Percentiles rank a stretch among this genome's conserved stretches.
phyloP scores from a whole-genome alignment of 78 protist species.

The Neovahlkampfia damariscottae region DNA sequence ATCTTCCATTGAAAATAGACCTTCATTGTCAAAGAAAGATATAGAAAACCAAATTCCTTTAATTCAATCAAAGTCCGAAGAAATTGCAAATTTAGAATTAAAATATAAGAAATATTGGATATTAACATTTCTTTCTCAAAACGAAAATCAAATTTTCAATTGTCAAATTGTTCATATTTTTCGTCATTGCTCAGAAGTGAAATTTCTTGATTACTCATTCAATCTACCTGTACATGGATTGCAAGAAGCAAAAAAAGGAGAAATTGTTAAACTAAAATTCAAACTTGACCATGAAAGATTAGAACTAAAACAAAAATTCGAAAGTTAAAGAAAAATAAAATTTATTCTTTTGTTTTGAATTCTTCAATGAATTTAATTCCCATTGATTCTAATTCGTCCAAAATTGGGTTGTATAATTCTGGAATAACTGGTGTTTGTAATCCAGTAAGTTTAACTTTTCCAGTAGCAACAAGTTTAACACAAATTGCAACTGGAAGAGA shows the following conservation, averaged over 20 bases:
- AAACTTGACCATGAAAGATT: not conserved
- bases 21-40: no score
- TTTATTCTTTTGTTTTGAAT: not conserved
- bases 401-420: slow-evolving; percentile 25
- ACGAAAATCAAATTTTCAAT: no score
- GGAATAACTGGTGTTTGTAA: slow-evolving; percentile 13
- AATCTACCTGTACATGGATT: no score
- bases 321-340: not conserved
- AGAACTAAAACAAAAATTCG: not conserved
- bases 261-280: not conserved
- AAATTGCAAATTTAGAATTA: no score
- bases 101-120: no score
- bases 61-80: no score
- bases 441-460: slow-evolving; percentile 9
- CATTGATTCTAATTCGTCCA: slow-evolving; percentile 9
- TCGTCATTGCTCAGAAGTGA: no score
- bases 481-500: slow-evolving; percentile 21
- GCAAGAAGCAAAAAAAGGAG: not conserved
- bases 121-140: no score
- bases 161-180: no score
- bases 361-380: slow-evolving; percentile 12
- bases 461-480: slow-evolving; percentile 9
- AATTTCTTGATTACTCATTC: no score
- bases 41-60: no score
- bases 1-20: no score